phyloP scores from a whole-genome alignment of 768 basidiomycete genomes.

The Imleria badia region DNA sequence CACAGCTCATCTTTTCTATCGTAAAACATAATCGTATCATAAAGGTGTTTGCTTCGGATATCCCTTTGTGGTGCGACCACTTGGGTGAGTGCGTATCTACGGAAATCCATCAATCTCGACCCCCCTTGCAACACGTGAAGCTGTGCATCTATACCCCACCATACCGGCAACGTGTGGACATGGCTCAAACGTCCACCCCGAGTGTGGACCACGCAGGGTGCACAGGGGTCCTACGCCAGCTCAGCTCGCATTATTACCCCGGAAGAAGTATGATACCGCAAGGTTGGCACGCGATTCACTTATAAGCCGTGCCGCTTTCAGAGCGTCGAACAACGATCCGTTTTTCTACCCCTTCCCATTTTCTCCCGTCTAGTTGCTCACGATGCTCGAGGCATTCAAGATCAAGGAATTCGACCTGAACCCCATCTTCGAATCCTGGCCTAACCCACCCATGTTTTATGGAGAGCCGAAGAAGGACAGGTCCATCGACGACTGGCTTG shows the following conservation, averaged over 20 bases:
- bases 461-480: constrained; percentile 70
- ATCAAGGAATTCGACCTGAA: constrained; percentile 75
- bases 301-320: constrained; percentile 25
- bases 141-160: constrained; percentile 14
- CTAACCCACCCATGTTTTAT: constrained; percentile 60
- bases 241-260: constrained; percentile 26
- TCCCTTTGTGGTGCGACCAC: neutral
- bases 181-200: neutral
- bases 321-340: constrained; percentile 13
- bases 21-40: neutral
- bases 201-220: constrained; percentile 12
- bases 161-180: constrained; percentile 15
- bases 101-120: neutral
- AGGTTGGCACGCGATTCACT: constrained; percentile 28
- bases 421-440: constrained; percentile 65
- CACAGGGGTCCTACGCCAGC: constrained; percentile 17
- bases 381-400: constrained; percentile 75
- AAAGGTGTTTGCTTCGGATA: neutral
- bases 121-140: constrained; percentile 17
- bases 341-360: constrained; percentile 7
- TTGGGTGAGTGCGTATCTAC: constrained; percentile 8
- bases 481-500: constrained; percentile 72
- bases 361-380: constrained; percentile 1
- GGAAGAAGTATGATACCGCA: constrained; percentile 24
- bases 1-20: neutral